These are phyloP conservation scores for Sanghuangporus weigelae DNA, from an alignment of 1,284 basidiomycete genomes.

Conservation along the genomic window DNA sequence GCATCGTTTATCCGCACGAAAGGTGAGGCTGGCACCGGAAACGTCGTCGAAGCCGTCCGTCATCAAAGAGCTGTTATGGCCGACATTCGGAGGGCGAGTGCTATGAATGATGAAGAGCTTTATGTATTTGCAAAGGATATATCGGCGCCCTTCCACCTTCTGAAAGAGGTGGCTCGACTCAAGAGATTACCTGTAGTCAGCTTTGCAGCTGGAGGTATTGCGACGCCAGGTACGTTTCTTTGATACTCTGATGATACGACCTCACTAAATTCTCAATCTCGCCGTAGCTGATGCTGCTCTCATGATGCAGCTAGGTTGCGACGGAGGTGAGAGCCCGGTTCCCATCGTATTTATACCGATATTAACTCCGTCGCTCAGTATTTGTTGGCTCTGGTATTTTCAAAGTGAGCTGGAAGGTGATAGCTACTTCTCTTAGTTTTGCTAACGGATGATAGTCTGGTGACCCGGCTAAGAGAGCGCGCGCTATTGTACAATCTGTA, in stretches of 20 bases:
- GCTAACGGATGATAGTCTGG: conserved; percentile 57
- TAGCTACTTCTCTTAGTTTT: conserved; percentile 8
- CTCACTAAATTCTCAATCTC: background rate
- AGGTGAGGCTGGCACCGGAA: conserved; percentile 96
- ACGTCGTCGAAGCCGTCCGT: conserved; percentile 95
- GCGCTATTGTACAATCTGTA: conserved; percentile 96
- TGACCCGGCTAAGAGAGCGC: conserved; percentile 90
- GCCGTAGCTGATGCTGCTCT: conserved; percentile 85
- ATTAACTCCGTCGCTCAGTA: conserved; percentile 39
- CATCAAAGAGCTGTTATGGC: conserved; percentile 83
- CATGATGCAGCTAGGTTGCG: conserved; percentile 99
- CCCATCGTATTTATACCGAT: conserved; percentile 1
- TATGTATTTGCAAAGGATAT: conserved; percentile 94
- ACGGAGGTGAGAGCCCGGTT: conserved; percentile 72
- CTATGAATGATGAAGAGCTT: conserved; percentile 93
- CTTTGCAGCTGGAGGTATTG: conserved; percentile 95
- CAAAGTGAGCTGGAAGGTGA: conserved; percentile 50
- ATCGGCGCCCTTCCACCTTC: conserved; percentile 92
- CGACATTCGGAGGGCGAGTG: conserved; percentile 82
- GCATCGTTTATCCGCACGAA: conserved; percentile 97
- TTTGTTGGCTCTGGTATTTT: conserved; percentile 96
- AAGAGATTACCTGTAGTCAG: conserved; percentile 94
- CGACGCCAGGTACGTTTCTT: conserved; percentile 74
- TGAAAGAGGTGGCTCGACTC: conserved; percentile 93
- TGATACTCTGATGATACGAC: background rate